phyloP scores from a whole-genome alignment of 1,139 yeast genomes.

The Suhomyces terraborum region DNA sequence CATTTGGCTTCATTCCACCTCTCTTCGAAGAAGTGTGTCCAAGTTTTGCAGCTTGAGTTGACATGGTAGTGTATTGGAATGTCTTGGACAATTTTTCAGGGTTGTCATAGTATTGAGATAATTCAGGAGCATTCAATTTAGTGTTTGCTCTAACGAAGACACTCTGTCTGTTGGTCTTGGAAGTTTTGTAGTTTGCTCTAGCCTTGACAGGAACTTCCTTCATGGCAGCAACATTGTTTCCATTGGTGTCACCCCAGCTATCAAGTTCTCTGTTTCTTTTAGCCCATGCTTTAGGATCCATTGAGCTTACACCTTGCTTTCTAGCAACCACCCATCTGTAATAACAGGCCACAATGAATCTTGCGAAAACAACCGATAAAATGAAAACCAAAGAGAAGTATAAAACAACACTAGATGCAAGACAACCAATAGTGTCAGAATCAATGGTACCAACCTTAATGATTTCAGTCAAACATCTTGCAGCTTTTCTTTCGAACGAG shows the following conservation, averaged over 20 bases:
- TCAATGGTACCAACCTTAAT: conserved; percentile 88
- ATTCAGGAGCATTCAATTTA: conserved; percentile 43
- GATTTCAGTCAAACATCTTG: conserved; percentile 84
- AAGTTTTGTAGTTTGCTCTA: conserved; percentile 50
- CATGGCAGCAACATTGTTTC: conserved; percentile 40
- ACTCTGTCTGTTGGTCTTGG: conserved; percentile 46
- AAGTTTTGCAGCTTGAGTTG: conserved; percentile 53
- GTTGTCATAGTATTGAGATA: conserved; percentile 44
- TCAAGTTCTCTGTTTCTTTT: conserved; percentile 65
- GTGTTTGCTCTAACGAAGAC: conserved; percentile 41
- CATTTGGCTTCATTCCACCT: conserved; percentile 18
- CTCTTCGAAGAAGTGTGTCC: conserved; percentile 21
- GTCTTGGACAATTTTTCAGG: conserved; percentile 41
- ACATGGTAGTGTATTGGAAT: conserved; percentile 57
- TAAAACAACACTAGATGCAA: conserved; percentile 84
- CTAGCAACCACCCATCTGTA: conserved; percentile 82
- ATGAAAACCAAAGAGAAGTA: conserved; percentile 81
- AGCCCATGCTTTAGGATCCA: conserved; percentile 51
- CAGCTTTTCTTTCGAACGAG: conserved; percentile 66
- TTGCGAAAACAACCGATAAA: conserved; percentile 71
- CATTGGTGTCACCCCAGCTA: conserved; percentile 54
- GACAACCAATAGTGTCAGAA: conserved; percentile 91
- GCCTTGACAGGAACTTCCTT: conserved; percentile 53
- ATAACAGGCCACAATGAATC: conserved; percentile 84
- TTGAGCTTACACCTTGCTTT: conserved; percentile 73